These are phyloP conservation scores for Lichtheimia hyalospora DNA, from an alignment of 371 early-diverging fungal genomes.

Conservation along the genomic window DNA sequence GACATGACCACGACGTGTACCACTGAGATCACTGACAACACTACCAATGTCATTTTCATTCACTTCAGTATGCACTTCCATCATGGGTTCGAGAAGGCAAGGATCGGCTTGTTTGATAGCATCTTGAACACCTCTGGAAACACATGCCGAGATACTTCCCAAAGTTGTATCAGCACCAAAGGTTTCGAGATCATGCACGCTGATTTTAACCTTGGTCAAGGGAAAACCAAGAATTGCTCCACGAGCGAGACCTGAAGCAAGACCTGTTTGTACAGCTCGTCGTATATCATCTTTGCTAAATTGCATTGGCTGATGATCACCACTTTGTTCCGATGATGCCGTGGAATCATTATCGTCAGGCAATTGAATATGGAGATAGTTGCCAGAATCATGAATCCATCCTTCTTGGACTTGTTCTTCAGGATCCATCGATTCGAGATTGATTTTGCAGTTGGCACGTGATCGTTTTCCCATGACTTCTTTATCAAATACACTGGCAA, in stretches of 20 bases:
- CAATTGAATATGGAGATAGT: slow-evolving; percentile 14
- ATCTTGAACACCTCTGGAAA: slow-evolving; percentile 58
- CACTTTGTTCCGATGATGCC: slow-evolving; percentile 7
- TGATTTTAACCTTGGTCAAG: slow-evolving; percentile 65
- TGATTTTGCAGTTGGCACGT: slow-evolving; percentile 61
- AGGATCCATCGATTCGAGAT: slow-evolving; percentile 48
- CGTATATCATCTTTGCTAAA: slow-evolving; percentile 42
- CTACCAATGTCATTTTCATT: slow-evolving; percentile 76
- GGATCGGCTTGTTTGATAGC: slow-evolving; percentile 60
- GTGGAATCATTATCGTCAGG: slow-evolving; percentile 15
- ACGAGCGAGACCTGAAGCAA: slow-evolving; percentile 71
- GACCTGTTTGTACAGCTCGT: slow-evolving; percentile 68
- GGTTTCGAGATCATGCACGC: slow-evolving; percentile 51
- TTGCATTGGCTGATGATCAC: background rate
- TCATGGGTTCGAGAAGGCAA: slow-evolving; percentile 85
- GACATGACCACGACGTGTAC: slow-evolving; percentile 76
- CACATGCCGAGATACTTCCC: slow-evolving; percentile 68
- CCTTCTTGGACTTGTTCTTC: slow-evolving; percentile 26
- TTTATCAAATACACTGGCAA: slow-evolving; percentile 54
- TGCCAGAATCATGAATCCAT: slow-evolving; percentile 29
- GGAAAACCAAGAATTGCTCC: slow-evolving; percentile 87
- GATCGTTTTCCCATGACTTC: slow-evolving; percentile 75
- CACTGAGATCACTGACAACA: slow-evolving; percentile 82
- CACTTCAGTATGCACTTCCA: slow-evolving; percentile 75
- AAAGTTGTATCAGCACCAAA: slow-evolving; percentile 67